Base-by-base conservation (phyloP, 768 basidiomycete genomes). In the Arthromyces matolae region DNA sequence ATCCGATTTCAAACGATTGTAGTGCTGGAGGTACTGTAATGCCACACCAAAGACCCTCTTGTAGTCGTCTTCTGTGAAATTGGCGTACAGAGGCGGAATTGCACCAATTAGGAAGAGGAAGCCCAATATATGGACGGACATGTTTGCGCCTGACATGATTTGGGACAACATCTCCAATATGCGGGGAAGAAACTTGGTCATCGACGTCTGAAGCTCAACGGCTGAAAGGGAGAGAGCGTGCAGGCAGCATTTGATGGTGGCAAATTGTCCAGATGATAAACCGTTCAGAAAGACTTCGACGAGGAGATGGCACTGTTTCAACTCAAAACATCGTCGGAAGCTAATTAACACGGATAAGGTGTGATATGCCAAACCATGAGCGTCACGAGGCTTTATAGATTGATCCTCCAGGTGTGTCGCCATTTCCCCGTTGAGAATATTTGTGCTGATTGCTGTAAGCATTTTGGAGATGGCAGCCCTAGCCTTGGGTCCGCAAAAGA, bases 121-220 rank as follows among this genome's bases (percentile, higher is more conserved):
- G 52, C 89, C 89, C 49, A 98, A 81, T 62, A 98, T 94, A 62
- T 98, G 94, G n/a, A 94, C 87, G 5, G 93, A 87, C 79, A 97
- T 87, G 50, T 84, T 84, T 2, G 92, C 83, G 45, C 89, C 93
- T 1, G 91, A 91, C 84, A 97, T 94, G 68, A 98, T 95, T 63
- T 89, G 86, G 6, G 88, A 84, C 23, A 98, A 77, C 64, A 89
- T 90, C 57, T 87, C 86, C 48, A 98, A 71, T 43, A 96, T 91
- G 28, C 78, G 73, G 6, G 91, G 78, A 28, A 97, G 72, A 57
- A 75, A 81, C 54, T 86, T 88, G 22, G 85, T 89, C 65, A 93
- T 80, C 6, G 89, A 89, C 6, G 81, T 70, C 41, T 83, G 86
- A 12, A 98, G 68, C 63, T 98, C 96, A 60, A 90, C 94, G 0